Evolutionary conservation across 305 asterid species (phyloP), one percentile per base, ranked within the genome.

Genomic region (Fraxinus paxiana): DNA sequence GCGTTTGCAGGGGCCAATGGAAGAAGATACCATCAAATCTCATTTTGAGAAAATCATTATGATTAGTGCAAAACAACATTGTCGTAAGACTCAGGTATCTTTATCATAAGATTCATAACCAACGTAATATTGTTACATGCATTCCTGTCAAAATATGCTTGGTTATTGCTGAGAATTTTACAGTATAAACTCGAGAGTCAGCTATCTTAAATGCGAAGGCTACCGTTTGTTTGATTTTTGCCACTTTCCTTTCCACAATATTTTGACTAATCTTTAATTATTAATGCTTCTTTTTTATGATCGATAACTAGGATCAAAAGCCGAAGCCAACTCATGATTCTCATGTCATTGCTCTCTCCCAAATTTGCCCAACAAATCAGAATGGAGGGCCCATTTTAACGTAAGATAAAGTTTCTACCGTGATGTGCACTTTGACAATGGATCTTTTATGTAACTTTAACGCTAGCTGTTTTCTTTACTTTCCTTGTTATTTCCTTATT

Each of bases 1-100:
- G 75, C 97, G 92, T 73, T 83, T 93, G 88, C 94, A 93, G 91
- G 96, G 91, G 79, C 97, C 96, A 80, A 87, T 91, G 89, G 97
- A 89, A 81, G 94, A 91, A 84, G 97, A 93, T 77, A 88, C 92
- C 77, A 89, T 93, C 78, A 93, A 88, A 89, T 90, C 93, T 86
- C 97, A 91, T 84, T 90, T 92, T 87, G 97, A 91, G 87, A 93
- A 91, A 84, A 91, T 93, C 76, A 88, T 88, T 56, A 54, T 77
- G 76, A 84, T 93, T 85, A 90, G 87, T 31, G 89, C 88, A 82
- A 93, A 87, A 87, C 90, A 81, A 72, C 91, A 67, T 71, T 83
- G 46, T 82, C 85, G 82, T 67, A 93, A 83, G 86, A 78, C 74
- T 71, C 93, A 87, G 97, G 97, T 92, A 84, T 79, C 74, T 74